Conservation (phyloP, 805 yeast genomes). For the Candida silvicultrix region DNA sequence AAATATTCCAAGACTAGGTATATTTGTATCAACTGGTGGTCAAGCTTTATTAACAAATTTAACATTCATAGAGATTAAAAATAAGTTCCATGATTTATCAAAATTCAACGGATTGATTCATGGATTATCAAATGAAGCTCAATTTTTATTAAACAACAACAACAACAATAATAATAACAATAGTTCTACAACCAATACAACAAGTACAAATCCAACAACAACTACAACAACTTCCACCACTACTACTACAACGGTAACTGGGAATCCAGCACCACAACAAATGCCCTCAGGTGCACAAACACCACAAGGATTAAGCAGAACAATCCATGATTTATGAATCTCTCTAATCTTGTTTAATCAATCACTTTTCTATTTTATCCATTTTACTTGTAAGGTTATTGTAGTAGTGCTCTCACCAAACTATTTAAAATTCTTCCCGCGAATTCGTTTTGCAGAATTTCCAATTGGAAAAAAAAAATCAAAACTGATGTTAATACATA, state of each 20-base stretch:
- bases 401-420: too few relatives aligned
- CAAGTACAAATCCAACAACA: too few relatives aligned
- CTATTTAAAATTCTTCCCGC: too few relatives aligned
- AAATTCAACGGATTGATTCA: slow-evolving; percentile 45
- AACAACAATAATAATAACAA: neutral
- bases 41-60: slow-evolving; percentile 56
- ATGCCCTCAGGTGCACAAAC: neutral
- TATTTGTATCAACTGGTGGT: slow-evolving; percentile 55
- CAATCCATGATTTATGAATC: neutral
- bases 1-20: slow-evolving; percentile 52
- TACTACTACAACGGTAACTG: neutral
- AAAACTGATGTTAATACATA: too few relatives aligned
- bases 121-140: slow-evolving; percentile 34
- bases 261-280: slow-evolving; percentile 1
- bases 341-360: neutral
- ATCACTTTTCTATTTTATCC: too few relatives aligned
- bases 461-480: too few relatives aligned
- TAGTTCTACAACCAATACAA: neutral
- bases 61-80: slow-evolving; percentile 50
- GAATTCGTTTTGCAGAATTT: too few relatives aligned
- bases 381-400: too few relatives aligned
- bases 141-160: neutral
- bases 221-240: too few relatives aligned
- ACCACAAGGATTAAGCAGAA: neutral
- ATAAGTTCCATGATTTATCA: slow-evolving; percentile 24